These are phyloP conservation scores for Ramichloridium luteum DNA, from an alignment of 2,329 filamentous ascomycete species.

Conservation along the genomic window DNA sequence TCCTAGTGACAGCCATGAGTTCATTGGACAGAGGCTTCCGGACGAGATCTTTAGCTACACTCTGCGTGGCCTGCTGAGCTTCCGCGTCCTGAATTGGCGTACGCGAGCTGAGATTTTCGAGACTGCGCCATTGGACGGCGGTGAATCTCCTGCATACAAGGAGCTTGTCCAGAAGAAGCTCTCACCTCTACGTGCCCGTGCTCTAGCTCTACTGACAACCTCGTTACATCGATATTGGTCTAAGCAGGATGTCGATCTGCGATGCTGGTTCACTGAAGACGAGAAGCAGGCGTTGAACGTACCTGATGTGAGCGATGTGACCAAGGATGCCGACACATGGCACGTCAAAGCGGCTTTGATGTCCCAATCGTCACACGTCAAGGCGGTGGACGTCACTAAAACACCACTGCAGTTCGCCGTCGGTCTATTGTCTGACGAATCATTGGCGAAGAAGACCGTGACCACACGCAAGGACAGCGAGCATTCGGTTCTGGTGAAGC, in stretches of 20 bases:
- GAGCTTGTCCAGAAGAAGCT: slow-evolving; percentile 65
- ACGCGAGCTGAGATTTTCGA: slow-evolving; percentile 68
- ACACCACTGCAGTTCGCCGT: slow-evolving; percentile 36
- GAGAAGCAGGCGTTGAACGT: slow-evolving; percentile 39
- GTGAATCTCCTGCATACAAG: slow-evolving; percentile 67
- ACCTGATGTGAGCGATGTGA: slow-evolving; percentile 11
- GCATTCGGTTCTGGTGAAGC: slow-evolving; percentile 44
- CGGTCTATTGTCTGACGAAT: slow-evolving; percentile 52
- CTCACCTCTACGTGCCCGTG: slow-evolving; percentile 60
- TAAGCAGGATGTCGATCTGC: slow-evolving; percentile 63
- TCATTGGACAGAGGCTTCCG: slow-evolving; percentile 79
- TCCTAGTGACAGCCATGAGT: slow-evolving; percentile 75
- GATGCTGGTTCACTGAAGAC: slow-evolving; percentile 70
- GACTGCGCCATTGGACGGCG: slow-evolving; percentile 73
- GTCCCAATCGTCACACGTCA: slow-evolving; percentile 7
- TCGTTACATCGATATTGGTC: slow-evolving; percentile 73
- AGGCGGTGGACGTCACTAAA: slow-evolving; percentile 11
- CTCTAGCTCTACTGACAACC: slow-evolving; percentile 65
- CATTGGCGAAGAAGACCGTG: slow-evolving; percentile 59
- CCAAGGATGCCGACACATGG: slow-evolving; percentile 47
- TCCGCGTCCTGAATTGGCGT: slow-evolving; percentile 70
- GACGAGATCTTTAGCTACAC: slow-evolving; percentile 86
- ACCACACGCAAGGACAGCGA: slow-evolving; percentile 31
- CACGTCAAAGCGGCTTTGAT: slow-evolving; percentile 44
- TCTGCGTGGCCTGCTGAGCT: slow-evolving; percentile 66